phyloP scores from a whole-genome alignment of 108 stramenopile species.

The Heterococcus sp. region DNA sequence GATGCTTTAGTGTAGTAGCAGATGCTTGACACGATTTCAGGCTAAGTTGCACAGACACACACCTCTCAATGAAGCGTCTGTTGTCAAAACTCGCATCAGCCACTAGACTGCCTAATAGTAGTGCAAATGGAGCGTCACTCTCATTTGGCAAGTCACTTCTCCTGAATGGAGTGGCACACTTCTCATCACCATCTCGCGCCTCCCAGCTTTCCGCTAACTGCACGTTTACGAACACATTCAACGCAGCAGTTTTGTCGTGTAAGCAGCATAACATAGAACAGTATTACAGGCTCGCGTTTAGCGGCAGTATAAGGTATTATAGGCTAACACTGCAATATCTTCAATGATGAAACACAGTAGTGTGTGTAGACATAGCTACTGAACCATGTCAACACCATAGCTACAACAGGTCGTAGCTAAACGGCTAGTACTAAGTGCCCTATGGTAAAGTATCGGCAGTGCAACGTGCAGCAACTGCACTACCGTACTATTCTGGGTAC shows the following conservation, averaged over 20 bases:
- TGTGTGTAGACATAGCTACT: too few relatives aligned
- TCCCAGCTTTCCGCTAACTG: conserved; percentile 22
- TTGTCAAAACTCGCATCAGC: conserved; percentile 32
- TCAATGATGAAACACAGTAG: too few relatives aligned
- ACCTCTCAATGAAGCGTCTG: conserved; percentile 25
- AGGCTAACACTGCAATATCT: too few relatives aligned
- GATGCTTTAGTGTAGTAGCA: too few relatives aligned
- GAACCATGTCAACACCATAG: too few relatives aligned
- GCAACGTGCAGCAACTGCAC: not conserved
- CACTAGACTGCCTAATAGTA: conserved; percentile 34
- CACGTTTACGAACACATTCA: conserved; percentile 8
- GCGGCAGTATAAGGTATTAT: too few relatives aligned
- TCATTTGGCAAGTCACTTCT: too few relatives aligned
- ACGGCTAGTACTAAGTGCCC: too few relatives aligned
- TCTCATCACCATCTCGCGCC: not conserved
- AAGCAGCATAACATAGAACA: not conserved
- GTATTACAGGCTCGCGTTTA: not conserved
- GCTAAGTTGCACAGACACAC: not conserved
- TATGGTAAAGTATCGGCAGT: too few relatives aligned
- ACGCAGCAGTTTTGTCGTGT: not conserved
- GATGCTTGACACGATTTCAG: too few relatives aligned
- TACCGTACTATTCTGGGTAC: not conserved
- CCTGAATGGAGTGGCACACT: too few relatives aligned
- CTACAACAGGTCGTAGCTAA: too few relatives aligned
- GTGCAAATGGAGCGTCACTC: not conserved